These are phyloP conservation scores for Kregervanrija pseudodelftensis DNA, from an alignment of 805 yeast species.

Conservation along the genomic window DNA sequence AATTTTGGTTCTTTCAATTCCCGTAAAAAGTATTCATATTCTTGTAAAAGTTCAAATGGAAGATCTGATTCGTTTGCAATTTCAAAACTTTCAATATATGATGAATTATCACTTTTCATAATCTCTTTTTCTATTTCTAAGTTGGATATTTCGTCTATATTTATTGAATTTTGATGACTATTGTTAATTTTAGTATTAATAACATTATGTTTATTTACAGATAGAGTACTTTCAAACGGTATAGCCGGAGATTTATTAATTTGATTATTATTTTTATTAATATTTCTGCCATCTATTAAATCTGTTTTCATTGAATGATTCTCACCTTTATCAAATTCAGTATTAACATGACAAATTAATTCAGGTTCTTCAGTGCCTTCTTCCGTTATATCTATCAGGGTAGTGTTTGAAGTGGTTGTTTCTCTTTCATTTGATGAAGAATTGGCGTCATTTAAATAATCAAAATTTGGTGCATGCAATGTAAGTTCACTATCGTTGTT, in stretches of 20 bases:
- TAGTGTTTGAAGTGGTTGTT: background rate
- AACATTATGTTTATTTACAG: background rate
- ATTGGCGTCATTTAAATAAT: background rate
- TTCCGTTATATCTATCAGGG: background rate
- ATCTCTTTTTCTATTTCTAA: background rate
- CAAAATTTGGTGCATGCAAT: background rate
- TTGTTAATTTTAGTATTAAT: background rate
- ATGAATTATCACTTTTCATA: conserved; percentile 3
- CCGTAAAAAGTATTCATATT: conserved; percentile 22
- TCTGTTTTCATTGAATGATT: background rate
- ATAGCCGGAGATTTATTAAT: background rate
- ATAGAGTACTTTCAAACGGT: background rate
- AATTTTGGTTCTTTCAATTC: conserved; percentile 30
- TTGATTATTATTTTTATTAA: background rate
- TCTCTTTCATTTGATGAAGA: background rate
- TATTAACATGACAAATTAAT: no score
- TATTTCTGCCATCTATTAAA: background rate
- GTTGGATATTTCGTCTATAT: background rate
- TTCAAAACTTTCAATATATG: conserved; percentile 13
- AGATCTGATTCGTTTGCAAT: conserved; percentile 17
- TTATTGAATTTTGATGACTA: background rate
- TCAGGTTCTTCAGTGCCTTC: no score
- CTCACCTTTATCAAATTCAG: no score
- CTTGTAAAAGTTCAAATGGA: conserved; percentile 19
- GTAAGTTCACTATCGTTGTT: background rate